Base-by-base conservation (phyloP, 805 yeast species). In the Saturnispora quitensis region DNA sequence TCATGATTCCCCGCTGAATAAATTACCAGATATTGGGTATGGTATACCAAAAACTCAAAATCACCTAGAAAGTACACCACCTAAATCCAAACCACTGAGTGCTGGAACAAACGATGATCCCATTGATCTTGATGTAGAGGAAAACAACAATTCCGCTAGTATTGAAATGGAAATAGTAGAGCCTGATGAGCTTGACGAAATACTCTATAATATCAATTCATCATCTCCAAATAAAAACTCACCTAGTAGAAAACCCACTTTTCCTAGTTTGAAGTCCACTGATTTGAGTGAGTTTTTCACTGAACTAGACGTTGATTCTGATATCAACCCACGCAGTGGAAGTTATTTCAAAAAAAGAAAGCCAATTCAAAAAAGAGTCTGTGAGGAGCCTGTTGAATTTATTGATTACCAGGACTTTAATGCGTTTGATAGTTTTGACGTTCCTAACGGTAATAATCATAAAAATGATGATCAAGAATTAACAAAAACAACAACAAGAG, bases 121-220 rank as follows among this genome's bases (percentile, higher is more conserved):
- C 3, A 18, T 50, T 27, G 45, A 42, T 20, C 50, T 44, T 20
- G 53, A 49, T 35, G 24, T 34, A 15, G 25, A 5, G 10, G 47
- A 43, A 1, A 18, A 3, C 22, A 22, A 34, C 8, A 25, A 24
- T 18, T 42, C 45, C 3, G 27, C 22, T 38, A 38, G 42, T 48
- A 38, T 42, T 38, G 43, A 8, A 3, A 34, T 55, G 40, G 65
- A 62, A 47, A 50, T 63, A 8, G 56, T 62, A 4, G 63, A 61
- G 12, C 51, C 50, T 10, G 68, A 64, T 47, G 65, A 62, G 31
- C 45, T 59, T 35, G 64, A 61, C 20, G 60, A 55, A 24, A 45
- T 43, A n/a, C 28, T 48, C 12, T 28, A 40, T 22, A 55, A 50
- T 28, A 10, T 3, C 17, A 40, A 36, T 6, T 20, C 38, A n/a